Percentiles rank a stretch among this genome's conserved stretches.
These are phyloP conservation scores for Chytriomyces sp. DNA, from an alignment of 192 early-diverging fungal genomes.

Conservation along the genomic window DNA sequence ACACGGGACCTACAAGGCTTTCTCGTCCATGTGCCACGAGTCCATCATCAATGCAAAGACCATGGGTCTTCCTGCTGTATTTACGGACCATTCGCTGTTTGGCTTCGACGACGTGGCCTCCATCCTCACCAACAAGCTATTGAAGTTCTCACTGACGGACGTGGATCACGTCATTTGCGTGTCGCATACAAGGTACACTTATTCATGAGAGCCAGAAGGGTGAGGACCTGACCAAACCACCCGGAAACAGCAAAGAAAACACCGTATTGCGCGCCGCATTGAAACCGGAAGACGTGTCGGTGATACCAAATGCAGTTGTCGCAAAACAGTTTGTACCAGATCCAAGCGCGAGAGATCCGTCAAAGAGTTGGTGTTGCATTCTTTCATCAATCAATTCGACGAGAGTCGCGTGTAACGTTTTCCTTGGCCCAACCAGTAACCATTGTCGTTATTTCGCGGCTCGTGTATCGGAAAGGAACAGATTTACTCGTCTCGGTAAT, in stretches of 20 bases:
- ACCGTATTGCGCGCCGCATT: slow-evolving; percentile 92
- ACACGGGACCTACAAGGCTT: slow-evolving; percentile 63
- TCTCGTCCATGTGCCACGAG: slow-evolving; percentile 92
- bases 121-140: slow-evolving; percentile 94
- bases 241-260: slow-evolving; percentile 85
- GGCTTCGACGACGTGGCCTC: slow-evolving; percentile 93
- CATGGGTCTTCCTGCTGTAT: slow-evolving; percentile 90
- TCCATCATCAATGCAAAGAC: slow-evolving; percentile 93
- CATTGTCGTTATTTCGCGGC: slow-evolving; percentile 87
- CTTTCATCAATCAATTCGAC: neutral
- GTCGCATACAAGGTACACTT: slow-evolving; percentile 83
- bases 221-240: neutral
- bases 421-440: slow-evolving; percentile 77
- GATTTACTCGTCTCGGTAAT: slow-evolving; percentile 90
- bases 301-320: slow-evolving; percentile 98
- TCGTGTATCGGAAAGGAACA: slow-evolving; percentile 94
- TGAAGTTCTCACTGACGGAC: slow-evolving; percentile 97
- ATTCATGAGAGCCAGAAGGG: neutral
- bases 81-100: slow-evolving; percentile 97
- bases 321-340: slow-evolving; percentile 88
- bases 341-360: slow-evolving; percentile 69
- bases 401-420: too few relatives aligned
- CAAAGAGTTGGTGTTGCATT: slow-evolving; percentile 60
- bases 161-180: slow-evolving; percentile 98
- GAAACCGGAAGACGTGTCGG: slow-evolving; percentile 85